Conservation (phyloP, 768 basidiomycete genomes). For the Tulasnella calospora region DNA sequence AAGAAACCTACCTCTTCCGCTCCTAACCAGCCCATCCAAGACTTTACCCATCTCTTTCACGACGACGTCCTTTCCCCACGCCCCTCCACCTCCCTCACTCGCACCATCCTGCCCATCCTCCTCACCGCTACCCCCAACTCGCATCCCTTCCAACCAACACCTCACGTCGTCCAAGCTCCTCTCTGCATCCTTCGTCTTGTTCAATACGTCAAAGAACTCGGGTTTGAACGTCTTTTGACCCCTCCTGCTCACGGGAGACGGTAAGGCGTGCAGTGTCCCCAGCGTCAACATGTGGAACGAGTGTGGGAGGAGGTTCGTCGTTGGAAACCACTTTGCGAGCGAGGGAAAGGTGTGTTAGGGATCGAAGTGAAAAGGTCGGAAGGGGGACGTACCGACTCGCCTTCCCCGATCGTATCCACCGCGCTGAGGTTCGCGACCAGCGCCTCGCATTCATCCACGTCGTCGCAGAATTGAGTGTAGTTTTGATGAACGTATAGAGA, state of each 20-base stretch:
- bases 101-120: background rate
- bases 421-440: slow-evolving; percentile 73
- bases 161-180: slow-evolving; percentile 54
- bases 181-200: slow-evolving; percentile 55
- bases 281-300: slow-evolving; percentile 78
- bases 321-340: slow-evolving; percentile 28
- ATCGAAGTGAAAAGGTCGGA: slow-evolving; percentile 39
- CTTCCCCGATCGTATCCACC: slow-evolving; percentile 57
- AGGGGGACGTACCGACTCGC: slow-evolving; percentile 13
- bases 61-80: background rate
- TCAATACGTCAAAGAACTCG: slow-evolving; percentile 66
- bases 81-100: background rate
- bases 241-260: slow-evolving; percentile 72
- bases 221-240: slow-evolving; percentile 86
- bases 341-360: background rate
- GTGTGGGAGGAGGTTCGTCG: slow-evolving; percentile 54
- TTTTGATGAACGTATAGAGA: slow-evolving; percentile 93
- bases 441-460: slow-evolving; percentile 66
- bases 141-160: slow-evolving; percentile 47
- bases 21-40: background rate
- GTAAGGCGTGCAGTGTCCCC: slow-evolving; percentile 82
- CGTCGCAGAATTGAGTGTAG: slow-evolving; percentile 75
- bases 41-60: background rate
- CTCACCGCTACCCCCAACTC: background rate
- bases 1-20: background rate